Percentiles rank a stretch among this genome's conserved stretches.
phyloP scores from a whole-genome alignment of 805 yeast species.

The Teunomyces tritomae region DNA sequence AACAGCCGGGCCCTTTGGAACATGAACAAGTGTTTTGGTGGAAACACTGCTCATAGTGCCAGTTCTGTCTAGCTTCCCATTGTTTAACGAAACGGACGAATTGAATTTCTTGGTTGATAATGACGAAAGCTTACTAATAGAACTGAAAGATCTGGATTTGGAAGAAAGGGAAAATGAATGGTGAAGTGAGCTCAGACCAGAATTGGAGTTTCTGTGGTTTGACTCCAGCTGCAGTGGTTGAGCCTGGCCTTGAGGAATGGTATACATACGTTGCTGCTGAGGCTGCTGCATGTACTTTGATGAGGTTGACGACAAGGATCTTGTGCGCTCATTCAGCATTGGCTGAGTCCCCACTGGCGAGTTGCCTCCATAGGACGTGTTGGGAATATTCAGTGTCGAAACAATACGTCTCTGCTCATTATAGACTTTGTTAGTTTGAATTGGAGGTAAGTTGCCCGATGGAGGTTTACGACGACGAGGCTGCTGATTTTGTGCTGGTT shows the following conservation, averaged over 20 bases:
- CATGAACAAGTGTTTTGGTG: constrained; percentile 1
- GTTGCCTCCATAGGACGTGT: constrained; percentile 2
- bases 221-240: constrained; percentile 7
- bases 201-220: constrained; percentile 14
- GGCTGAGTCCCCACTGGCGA: constrained; percentile 6
- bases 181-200: constrained; percentile 19
- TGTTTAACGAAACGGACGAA: constrained; percentile 31
- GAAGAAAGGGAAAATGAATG: constrained; percentile 39
- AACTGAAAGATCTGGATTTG: constrained; percentile 40
- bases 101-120: constrained; percentile 40
- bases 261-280: constrained; percentile 7
- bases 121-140: constrained; percentile 39
- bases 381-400: constrained; percentile 23
- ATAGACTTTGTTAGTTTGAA: constrained; percentile 1
- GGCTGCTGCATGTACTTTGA: constrained; percentile 7
- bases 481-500: neutral
- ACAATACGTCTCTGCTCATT: constrained; percentile 25
- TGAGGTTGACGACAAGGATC: constrained; percentile 27
- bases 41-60: constrained; percentile 25
- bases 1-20: constrained; percentile 61
- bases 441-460: constrained; percentile 1
- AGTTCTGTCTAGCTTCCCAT: constrained; percentile 26
- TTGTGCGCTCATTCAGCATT: constrained; percentile 18
- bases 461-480: constrained; percentile 3
- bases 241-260: constrained; percentile 7